Conservation (phyloP, 177 flowering plant species). For the Vitis hybrid region DNA sequence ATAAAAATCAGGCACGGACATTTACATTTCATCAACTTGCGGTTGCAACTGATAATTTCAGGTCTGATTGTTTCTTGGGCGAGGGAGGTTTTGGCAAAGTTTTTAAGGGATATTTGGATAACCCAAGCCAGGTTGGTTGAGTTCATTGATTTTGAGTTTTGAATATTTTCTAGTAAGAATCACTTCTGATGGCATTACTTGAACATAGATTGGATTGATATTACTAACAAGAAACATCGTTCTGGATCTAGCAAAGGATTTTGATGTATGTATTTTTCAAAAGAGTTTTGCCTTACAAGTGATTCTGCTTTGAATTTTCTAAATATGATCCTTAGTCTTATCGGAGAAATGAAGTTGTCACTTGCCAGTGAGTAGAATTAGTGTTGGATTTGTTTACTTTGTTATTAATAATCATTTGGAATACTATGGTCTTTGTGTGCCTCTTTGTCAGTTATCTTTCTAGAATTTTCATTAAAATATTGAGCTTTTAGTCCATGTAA, state of each 20-base stretch:
- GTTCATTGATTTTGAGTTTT: constrained; percentile 1
- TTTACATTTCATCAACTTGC: constrained; percentile 49
- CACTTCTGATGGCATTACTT: no score
- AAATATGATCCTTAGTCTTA: no score
- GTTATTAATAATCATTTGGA: not conserved
- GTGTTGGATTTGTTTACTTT: not conserved
- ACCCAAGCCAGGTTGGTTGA: constrained; percentile 46
- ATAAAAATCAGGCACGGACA: constrained; percentile 30
- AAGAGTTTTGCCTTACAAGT: no score
- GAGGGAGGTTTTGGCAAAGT: constrained; percentile 89
- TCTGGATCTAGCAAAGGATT: no score
- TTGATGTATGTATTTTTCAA: no score
- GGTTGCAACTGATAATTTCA: constrained; percentile 61
- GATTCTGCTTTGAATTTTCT: no score
- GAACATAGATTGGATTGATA: no score
- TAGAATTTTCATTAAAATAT: not conserved
- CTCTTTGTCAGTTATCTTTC: not conserved
- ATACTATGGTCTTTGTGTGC: not conserved
- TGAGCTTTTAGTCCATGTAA: not conserved
- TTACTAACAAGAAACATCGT: no score
- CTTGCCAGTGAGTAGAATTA: not conserved
- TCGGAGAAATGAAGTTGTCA: no score
- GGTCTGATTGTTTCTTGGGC: constrained; percentile 56
- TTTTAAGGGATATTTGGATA: constrained; percentile 53
- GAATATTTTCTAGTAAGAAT: no score